Conservation (phyloP, 164 flowering plant genomes). For the Sedum album region DNA sequence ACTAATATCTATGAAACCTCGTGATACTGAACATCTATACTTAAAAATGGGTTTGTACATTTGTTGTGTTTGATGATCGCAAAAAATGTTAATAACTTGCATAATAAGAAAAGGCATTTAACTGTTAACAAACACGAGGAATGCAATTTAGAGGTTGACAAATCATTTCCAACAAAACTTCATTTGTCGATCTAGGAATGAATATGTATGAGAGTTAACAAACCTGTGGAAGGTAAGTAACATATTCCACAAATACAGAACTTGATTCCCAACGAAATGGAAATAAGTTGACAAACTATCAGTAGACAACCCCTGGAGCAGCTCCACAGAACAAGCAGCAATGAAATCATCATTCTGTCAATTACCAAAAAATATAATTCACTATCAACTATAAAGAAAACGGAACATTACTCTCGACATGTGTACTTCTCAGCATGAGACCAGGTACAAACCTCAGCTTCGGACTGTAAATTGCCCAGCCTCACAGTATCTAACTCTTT, state of each 20-base stretch:
- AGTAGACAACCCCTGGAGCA: conserved; percentile 31
- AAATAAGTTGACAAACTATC: conserved; percentile 35
- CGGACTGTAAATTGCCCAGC: conserved; percentile 26
- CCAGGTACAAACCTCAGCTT: conserved; percentile 36
- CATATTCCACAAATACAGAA: conserved; percentile 56
- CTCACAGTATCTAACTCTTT: conserved; percentile 19
- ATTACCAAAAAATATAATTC: conserved; percentile 7
- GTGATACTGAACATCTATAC: not conserved
- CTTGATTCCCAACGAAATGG: conserved; percentile 55
- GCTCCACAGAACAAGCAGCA: conserved; percentile 30
- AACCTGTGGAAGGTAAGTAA: conserved; percentile 89
- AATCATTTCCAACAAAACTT: not conserved
- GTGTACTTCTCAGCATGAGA: conserved; percentile 8
- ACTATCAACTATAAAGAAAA: not conserved
- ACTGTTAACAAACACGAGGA: not conserved
- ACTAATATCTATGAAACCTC: not conserved
- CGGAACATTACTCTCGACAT: not conserved
- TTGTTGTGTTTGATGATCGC: not conserved
- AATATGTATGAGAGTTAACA: conserved; percentile 8
- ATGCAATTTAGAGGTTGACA: not conserved
- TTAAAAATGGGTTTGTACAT: not conserved
- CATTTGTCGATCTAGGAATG: not conserved
- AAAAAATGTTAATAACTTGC: not conserved
- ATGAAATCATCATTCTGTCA: conserved; percentile 42
- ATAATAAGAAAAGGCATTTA: not conserved